Evolutionary conservation across 257 asterid species (phyloP).

Genomic region (Ajuga chamaepitys): DNA sequence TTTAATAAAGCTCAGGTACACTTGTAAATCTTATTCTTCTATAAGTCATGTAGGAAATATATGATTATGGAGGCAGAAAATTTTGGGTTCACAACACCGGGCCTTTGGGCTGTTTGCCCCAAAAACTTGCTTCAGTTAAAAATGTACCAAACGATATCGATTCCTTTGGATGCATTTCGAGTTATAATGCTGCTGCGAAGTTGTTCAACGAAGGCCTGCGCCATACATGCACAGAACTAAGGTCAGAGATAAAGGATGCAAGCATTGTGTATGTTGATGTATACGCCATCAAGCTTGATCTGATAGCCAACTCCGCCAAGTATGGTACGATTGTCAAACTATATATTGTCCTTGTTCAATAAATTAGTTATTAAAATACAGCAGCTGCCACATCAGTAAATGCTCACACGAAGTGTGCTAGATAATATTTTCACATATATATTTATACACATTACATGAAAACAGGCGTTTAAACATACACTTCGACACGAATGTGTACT

Average conservation of each 20-base stretch:
- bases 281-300: slow-evolving; percentile 64
- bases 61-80: slow-evolving; percentile 64
- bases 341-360: background rate
- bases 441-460: too few species aligned
- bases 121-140: slow-evolving; percentile 42
- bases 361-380: background rate
- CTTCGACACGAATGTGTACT: too few species aligned
- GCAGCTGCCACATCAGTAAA: too few species aligned
- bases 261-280: slow-evolving; percentile 71
- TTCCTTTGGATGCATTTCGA: slow-evolving; percentile 61
- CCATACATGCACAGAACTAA: slow-evolving; percentile 35
- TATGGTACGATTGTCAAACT: slow-evolving; percentile 36
- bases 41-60: slow-evolving; percentile 38
- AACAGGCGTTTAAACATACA: too few species aligned
- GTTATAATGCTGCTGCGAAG: slow-evolving; percentile 52
- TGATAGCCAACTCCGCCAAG: slow-evolving; percentile 60
- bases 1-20: background rate
- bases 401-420: too few species aligned
- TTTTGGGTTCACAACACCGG: slow-evolving; percentile 95
- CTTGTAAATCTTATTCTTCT: background rate
- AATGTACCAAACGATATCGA: slow-evolving; percentile 38
- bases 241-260: slow-evolving; percentile 55
- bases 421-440: too few species aligned
- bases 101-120: slow-evolving; percentile 88
- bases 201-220: slow-evolving; percentile 62